Conservation (phyloP, 139 green algal genomes). For the Prasinococcaceae sp. region DNA sequence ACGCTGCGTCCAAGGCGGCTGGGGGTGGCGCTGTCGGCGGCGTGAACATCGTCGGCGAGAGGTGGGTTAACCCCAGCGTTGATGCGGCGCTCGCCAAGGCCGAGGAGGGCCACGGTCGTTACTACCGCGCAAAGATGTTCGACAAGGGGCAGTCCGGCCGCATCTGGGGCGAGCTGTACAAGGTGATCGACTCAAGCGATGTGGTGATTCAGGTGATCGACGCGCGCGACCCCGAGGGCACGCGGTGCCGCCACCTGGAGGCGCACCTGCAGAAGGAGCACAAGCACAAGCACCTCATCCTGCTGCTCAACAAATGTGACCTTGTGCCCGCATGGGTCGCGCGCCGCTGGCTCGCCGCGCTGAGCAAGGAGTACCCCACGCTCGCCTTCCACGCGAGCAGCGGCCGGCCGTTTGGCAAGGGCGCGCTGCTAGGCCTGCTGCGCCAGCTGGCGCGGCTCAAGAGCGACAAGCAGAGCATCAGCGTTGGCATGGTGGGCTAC, state of each 20-base stretch:
- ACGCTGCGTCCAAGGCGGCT: background rate
- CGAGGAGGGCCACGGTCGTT: background rate
- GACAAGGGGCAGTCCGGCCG: constrained; percentile 89
- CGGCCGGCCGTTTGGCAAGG: constrained; percentile 97
- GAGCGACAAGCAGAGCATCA: constrained; percentile 84
- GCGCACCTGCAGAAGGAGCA: constrained; percentile 78
- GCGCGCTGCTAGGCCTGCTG: constrained; percentile 59
- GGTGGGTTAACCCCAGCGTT: too few species aligned
- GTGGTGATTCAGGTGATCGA: constrained; percentile 98
- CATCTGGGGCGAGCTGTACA: constrained; percentile 99
- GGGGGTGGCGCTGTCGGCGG: background rate
- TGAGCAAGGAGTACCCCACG: constrained; percentile 82
- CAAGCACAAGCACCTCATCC: constrained; percentile 89
- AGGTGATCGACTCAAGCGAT: constrained; percentile 90
- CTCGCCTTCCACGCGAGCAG: constrained; percentile 93
- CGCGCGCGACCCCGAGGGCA: constrained; percentile 86
- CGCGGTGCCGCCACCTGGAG: constrained; percentile 83
- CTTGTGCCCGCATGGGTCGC: constrained; percentile 93
- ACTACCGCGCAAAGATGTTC: too few species aligned
- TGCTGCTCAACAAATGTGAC: constrained; percentile 92
- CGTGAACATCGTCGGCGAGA: too few species aligned
- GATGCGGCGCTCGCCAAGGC: too few species aligned
- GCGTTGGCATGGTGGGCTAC: constrained; percentile 94
- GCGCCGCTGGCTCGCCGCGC: constrained; percentile 79
- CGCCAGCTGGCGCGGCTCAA: constrained; percentile 78